Evolutionary conservation across 352 stramenopile species (phyloP), one percentile per base, ranked within the genome.

Genomic region (Globisporangium camurandrum): DNA sequence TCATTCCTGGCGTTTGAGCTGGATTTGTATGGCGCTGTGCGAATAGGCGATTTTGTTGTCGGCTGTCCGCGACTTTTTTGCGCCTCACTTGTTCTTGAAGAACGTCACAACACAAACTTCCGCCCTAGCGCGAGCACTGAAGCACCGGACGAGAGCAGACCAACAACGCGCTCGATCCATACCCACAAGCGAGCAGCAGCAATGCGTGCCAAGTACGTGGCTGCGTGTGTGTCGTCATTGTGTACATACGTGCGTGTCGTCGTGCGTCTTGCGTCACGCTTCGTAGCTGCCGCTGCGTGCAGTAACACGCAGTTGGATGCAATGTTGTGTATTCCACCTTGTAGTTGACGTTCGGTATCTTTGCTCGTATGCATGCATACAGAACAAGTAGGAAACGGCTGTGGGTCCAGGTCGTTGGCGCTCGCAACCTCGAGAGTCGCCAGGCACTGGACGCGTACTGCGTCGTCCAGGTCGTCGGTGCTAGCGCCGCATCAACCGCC

Each of bases 381-480:
- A 33, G 17, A 34, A 10, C n/a, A 14, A 24, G 28, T 46, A 75
- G 67, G 43, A 67, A 57, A 22, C 63, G 57, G 62, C 62, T 91
- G 57, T 79, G 70, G 31, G 66, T 90, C 20, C 70, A 90, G 50
- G 66, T 90, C 27, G 66, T 87, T n/a, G 64, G 68, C 37, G 79
- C 79, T 38, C 64, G 79, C 27, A 88, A 88, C 52, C 65, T 90
- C 40, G 75, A 86, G 62, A 78, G 63, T 41, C 52, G 57, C 9
- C 59, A 84, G 51, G 69, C 64, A 1, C 57, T 86, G 31, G 79
- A 88, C 51, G 71, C 75, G 31, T 88, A 87, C 49, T 90, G 78
- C 56, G 59, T 86, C 36, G 52, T 90, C 37, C 66, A 62, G 37
- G 51, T 79, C 8, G 61, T 62, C 1, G 30, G 37, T 28, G 11